phyloP scores from a whole-genome alignment of 2,329 filamentous ascomycete genomes.

The Talaromyces rugulosus region DNA sequence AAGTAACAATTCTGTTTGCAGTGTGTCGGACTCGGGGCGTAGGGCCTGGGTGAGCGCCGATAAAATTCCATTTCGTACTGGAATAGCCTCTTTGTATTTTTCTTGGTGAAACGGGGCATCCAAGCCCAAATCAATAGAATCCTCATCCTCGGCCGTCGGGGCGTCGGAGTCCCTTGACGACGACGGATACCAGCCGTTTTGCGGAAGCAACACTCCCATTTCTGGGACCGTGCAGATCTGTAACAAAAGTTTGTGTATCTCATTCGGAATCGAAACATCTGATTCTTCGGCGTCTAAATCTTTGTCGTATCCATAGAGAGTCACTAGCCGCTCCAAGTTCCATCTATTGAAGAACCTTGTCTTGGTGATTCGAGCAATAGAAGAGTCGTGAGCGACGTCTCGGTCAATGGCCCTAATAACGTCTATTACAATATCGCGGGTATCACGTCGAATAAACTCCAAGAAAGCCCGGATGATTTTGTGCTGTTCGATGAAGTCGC shows the following conservation, averaged over 20 bases:
- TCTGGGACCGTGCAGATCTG: constrained; percentile 68
- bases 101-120: constrained; percentile 68
- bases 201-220: constrained; percentile 70
- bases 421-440: constrained; percentile 69
- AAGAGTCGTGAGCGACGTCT: constrained; percentile 69
- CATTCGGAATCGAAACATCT: constrained; percentile 56
- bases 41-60: constrained; percentile 74
- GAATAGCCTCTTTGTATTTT: constrained; percentile 61
- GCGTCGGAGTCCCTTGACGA: constrained; percentile 58
- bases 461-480: constrained; percentile 67
- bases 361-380: constrained; percentile 70
- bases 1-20: constrained; percentile 76
- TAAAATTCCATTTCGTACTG: constrained; percentile 74
- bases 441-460: constrained; percentile 72
- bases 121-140: constrained; percentile 59
- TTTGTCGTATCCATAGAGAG: constrained; percentile 59
- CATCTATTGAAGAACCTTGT: constrained; percentile 70
- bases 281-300: constrained; percentile 41
- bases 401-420: constrained; percentile 67
- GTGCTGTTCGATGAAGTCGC: constrained; percentile 73
- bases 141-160: constrained; percentile 42
- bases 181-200: constrained; percentile 80
- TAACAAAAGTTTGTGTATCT: constrained; percentile 71
- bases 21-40: constrained; percentile 74
- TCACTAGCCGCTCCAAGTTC: constrained; percentile 67